phyloP scores from a whole-genome alignment of 108 stramenopile species.

The Pseudonitzschia delicatissima region DNA sequence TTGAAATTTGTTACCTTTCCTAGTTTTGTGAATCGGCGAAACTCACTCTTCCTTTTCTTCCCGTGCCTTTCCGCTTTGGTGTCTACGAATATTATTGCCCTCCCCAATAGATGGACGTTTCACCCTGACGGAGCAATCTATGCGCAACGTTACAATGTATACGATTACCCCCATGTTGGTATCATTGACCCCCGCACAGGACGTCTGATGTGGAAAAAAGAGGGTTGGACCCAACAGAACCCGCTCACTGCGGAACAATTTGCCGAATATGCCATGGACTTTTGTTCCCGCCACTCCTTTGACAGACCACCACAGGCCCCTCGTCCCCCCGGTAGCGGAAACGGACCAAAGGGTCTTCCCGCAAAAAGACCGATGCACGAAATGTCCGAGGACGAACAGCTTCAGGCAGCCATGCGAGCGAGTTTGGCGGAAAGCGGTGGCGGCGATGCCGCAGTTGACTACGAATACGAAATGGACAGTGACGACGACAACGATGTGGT shows the following conservation, averaged over 20 bases:
- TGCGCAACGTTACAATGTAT: slow-evolving; percentile 78
- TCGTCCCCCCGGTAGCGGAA: slow-evolving; percentile 26
- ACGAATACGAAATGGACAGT: slow-evolving; percentile 24
- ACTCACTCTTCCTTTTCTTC: too few species aligned
- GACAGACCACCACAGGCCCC: slow-evolving; percentile 63
- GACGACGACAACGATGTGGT: slow-evolving; percentile 39
- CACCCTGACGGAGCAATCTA: slow-evolving; percentile 74
- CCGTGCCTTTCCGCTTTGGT: too few species aligned
- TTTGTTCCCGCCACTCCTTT: slow-evolving; percentile 86
- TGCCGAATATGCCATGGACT: slow-evolving; percentile 84
- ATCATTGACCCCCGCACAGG: slow-evolving; percentile 94
- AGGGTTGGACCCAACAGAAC: slow-evolving; percentile 87
- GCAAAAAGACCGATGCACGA: slow-evolving; percentile 34
- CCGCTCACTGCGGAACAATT: slow-evolving; percentile 75
- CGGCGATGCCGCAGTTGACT: slow-evolving; percentile 21
- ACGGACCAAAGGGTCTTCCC: not conserved
- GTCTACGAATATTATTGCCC: not conserved
- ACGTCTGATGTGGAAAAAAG: slow-evolving; percentile 76
- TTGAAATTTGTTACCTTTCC: too few species aligned
- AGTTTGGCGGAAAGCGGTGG: slow-evolving; percentile 53
- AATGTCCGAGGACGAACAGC: slow-evolving; percentile 81
- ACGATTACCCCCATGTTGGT: slow-evolving; percentile 81
- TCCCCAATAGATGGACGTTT: slow-evolving; percentile 47
- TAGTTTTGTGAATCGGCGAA: too few species aligned
- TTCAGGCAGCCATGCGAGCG: slow-evolving; percentile 83